Evolutionary conservation across 257 asterid genomes (phyloP).

Genomic region (Scutellaria baicalensis): DNA sequence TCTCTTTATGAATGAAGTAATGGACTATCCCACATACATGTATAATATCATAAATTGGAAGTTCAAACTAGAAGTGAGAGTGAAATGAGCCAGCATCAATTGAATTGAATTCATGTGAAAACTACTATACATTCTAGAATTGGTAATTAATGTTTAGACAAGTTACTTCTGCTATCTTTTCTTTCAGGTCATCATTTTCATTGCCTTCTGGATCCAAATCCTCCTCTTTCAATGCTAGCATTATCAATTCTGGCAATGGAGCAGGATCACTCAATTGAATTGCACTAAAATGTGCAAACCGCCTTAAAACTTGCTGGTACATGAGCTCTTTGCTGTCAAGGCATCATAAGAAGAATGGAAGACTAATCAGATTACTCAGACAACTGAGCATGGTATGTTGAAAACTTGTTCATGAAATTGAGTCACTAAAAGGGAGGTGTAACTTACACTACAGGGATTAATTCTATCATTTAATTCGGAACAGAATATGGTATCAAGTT

Average conservation of each 20-base stretch:
- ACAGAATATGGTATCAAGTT: neutral
- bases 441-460: neutral
- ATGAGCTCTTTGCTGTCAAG: conserved; percentile 88
- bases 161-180: conserved; percentile 77
- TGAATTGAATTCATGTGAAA: conserved; percentile 9
- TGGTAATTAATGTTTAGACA: conserved; percentile 10
- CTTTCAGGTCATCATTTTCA: conserved; percentile 62
- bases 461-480: neutral
- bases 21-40: neutral
- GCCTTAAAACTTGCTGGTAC: conserved; percentile 87
- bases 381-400: neutral
- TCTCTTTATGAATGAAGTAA: neutral
- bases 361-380: neutral
- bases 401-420: neutral
- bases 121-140: conserved; percentile 1
- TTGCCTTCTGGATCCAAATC: conserved; percentile 50
- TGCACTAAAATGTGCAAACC: conserved; percentile 92
- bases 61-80: conserved; percentile 2
- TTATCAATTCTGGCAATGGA: conserved; percentile 55
- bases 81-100: neutral
- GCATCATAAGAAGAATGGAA: conserved; percentile 14
- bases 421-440: neutral
- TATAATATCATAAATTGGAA: neutral
- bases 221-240: conserved; percentile 85
- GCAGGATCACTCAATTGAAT: conserved; percentile 94